Conservation (phyloP, 208 protist species). For the Trypanosoma cruzi region DNA sequence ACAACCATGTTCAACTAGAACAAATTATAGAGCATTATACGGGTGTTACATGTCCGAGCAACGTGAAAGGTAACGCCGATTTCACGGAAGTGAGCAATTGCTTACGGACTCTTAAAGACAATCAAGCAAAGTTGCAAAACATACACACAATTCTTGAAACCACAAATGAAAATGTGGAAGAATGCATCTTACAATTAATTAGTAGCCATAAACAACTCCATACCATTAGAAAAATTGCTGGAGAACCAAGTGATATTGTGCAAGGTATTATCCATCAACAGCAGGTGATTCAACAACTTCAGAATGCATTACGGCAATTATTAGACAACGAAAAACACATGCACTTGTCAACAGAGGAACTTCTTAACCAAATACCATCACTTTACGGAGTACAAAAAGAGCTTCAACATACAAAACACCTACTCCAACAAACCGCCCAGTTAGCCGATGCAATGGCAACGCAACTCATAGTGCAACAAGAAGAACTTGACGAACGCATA, state of each 20-base stretch:
- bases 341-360: slow-evolving; percentile 8
- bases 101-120: neutral
- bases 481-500: slow-evolving; percentile 11
- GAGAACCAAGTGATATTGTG: neutral
- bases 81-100: slow-evolving; percentile 8
- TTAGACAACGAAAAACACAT: slow-evolving; percentile 3
- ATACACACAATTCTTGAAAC: slow-evolving; percentile 20
- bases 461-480: neutral
- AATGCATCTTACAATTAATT: slow-evolving; percentile 3
- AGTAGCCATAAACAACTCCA: slow-evolving; percentile 1
- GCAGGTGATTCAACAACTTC: neutral
- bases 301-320: neutral
- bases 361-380: slow-evolving; percentile 18
- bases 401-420: slow-evolving; percentile 1
- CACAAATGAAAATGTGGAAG: slow-evolving; percentile 12
- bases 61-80: neutral
- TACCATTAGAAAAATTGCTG: slow-evolving; percentile 6
- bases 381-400: slow-evolving; percentile 7
- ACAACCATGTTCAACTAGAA: slow-evolving; percentile 13
- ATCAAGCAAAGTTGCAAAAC: slow-evolving; percentile 4
- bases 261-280: slow-evolving; percentile 4
- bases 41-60: neutral
- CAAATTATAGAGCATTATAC: slow-evolving; percentile 23
- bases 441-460: neutral
- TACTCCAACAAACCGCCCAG: neutral